A percentile compares a stretch with the other conserved stretches of the same genome.
Evolutionary conservation across 2,329 filamentous ascomycete genomes (phyloP).

Genomic region (Aspergillus thermomutatus): DNA sequence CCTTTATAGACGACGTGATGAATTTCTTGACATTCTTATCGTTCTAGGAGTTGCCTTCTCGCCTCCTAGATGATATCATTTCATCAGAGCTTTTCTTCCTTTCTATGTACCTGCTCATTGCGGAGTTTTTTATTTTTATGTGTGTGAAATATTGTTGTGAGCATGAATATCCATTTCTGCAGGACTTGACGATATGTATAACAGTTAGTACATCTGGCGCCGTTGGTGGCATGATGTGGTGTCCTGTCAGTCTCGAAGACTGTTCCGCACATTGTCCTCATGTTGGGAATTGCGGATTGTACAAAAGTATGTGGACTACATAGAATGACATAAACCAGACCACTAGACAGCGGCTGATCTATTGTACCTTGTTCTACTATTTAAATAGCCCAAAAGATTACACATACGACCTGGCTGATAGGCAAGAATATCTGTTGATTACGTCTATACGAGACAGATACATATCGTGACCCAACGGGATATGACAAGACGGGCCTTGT

Average conservation of each 20-base stretch:
- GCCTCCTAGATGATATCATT: neutral
- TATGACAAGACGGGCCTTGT: neutral
- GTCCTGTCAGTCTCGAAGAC: neutral
- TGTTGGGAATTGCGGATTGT: neutral
- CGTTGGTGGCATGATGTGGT: neutral
- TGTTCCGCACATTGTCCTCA: neutral
- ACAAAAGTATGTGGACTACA: neutral
- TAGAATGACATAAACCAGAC: neutral
- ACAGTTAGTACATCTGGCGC: neutral
- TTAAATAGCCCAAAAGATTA: neutral
- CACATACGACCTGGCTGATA: neutral
- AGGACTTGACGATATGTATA: neutral
- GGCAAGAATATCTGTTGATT: neutral
- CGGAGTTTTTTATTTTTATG: too few species aligned
- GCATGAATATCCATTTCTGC: neutral
- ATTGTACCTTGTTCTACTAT: neutral
- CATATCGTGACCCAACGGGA: neutral
- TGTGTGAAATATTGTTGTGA: neutral
- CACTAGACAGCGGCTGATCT: neutral
- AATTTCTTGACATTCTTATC: neutral
- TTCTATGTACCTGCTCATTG: neutral
- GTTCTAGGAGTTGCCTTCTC: neutral
- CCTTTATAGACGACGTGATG: neutral
- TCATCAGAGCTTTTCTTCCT: neutral
- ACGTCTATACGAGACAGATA: neutral